Conservation (phyloP, 2,329 filamentous ascomycete genomes). For the Magnaporthales sp. region DNA sequence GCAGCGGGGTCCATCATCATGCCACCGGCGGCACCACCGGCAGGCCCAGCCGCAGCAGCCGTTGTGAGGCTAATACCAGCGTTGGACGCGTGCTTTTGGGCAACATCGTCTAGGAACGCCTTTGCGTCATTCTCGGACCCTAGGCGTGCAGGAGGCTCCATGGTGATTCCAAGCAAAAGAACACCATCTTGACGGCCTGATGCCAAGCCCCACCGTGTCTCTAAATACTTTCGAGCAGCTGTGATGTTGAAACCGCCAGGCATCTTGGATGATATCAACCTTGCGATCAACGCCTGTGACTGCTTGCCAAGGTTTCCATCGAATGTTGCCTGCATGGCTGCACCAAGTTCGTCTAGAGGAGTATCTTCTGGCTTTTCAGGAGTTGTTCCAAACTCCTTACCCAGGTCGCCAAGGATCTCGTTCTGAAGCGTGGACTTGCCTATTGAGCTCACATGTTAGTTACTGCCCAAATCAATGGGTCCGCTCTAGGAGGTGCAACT, state of each 20-base stretch:
- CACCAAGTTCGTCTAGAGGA: constrained; percentile 89
- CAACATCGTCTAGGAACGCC: constrained; percentile 77
- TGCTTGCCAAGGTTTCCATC: constrained; percentile 97
- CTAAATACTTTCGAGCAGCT: constrained; percentile 86
- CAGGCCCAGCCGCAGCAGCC: constrained; percentile 64
- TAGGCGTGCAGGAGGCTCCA: constrained; percentile 83
- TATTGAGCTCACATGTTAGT: constrained; percentile 26
- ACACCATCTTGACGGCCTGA: constrained; percentile 85
- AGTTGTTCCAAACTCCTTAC: constrained; percentile 96
- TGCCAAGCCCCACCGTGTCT: constrained; percentile 85
- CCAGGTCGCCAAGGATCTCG: constrained; percentile 93
- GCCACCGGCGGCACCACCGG: constrained; percentile 61
- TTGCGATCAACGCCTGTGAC: constrained; percentile 83
- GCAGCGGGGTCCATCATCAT: constrained; percentile 99
- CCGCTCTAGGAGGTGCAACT: constrained; percentile 24
- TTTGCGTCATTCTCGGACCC: constrained; percentile 89
- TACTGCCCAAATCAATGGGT: background rate
- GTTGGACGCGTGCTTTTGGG: constrained; percentile 80
- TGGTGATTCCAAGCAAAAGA: constrained; percentile 79
- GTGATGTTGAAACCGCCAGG: constrained; percentile 99
- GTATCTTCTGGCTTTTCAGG: constrained; percentile 98
- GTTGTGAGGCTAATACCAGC: constrained; percentile 79
- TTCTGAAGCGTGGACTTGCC: constrained; percentile 98
- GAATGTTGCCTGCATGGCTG: constrained; percentile 96
- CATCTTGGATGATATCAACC: constrained; percentile 98